Evolutionary conservation across 177 flowering plant species (phyloP).

Genomic region (Vitis hybrid): DNA sequence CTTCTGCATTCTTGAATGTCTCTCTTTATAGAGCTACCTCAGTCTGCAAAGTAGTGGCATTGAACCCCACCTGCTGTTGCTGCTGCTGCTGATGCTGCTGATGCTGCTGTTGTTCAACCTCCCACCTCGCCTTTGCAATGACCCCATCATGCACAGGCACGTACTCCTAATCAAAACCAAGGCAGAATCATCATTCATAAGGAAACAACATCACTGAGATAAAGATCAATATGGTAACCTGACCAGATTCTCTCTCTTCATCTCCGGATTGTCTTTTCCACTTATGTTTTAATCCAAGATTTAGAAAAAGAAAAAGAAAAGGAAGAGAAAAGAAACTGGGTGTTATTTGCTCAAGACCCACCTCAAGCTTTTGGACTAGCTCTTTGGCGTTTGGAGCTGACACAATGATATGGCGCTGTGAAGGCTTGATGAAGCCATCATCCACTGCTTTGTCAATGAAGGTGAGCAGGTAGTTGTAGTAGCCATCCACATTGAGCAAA

Average conservation of each 20-base stretch:
- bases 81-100: slow-evolving; percentile 15
- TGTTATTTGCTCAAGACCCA: neutral
- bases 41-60: slow-evolving; percentile 31
- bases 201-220: neutral
- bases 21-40: slow-evolving; percentile 32
- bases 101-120: slow-evolving; percentile 28
- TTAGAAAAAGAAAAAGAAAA: neutral
- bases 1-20: slow-evolving; percentile 1
- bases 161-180: slow-evolving; percentile 33
- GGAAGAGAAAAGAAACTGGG: neutral
- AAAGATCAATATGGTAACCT: slow-evolving; percentile 8
- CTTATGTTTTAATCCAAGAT: neutral
- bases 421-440: slow-evolving; percentile 41
- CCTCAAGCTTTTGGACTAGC: slow-evolving; percentile 41
- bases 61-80: slow-evolving; percentile 34
- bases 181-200: slow-evolving; percentile 7
- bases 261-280: slow-evolving; percentile 16
- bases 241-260: slow-evolving; percentile 8
- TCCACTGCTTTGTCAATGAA: slow-evolving; percentile 50
- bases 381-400: slow-evolving; percentile 36
- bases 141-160: slow-evolving; percentile 53
- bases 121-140: slow-evolving; percentile 42
- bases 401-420: slow-evolving; percentile 36
- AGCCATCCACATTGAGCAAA: slow-evolving; percentile 40
- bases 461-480: slow-evolving; percentile 30